These are phyloP conservation scores for Cladophialophora carrionii DNA, from an alignment of 2,329 filamentous ascomycete species.

Conservation along the genomic window DNA sequence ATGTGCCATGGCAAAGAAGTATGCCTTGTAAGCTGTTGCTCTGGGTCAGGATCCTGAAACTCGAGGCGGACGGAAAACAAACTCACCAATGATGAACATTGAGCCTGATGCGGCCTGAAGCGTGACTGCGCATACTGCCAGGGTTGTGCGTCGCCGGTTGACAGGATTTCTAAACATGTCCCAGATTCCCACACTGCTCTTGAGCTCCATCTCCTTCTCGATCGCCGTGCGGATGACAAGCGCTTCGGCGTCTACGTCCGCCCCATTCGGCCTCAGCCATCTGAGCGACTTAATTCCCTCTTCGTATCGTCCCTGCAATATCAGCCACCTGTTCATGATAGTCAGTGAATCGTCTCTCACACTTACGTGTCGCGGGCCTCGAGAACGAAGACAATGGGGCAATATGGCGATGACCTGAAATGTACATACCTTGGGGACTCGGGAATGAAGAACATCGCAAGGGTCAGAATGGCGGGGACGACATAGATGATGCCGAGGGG, in stretches of 20 bases:
- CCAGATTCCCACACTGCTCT: constrained; percentile 44
- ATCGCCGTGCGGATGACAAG: constrained; percentile 44
- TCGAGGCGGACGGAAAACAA: background rate
- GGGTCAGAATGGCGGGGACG: constrained; percentile 38
- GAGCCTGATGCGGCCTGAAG: constrained; percentile 59
- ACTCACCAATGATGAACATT: constrained; percentile 59
- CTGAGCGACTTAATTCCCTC: constrained; percentile 42
- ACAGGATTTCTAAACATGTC: constrained; percentile 58
- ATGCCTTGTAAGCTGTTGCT: constrained; percentile 57
- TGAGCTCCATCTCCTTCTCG: constrained; percentile 43
- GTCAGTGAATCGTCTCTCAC: constrained; percentile 15
- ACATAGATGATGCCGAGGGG: constrained; percentile 42
- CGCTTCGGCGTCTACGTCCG: constrained; percentile 42
- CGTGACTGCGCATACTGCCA: constrained; percentile 54
- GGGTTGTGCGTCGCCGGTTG: constrained; percentile 55
- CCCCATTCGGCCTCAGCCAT: constrained; percentile 45
- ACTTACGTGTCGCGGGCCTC: background rate
- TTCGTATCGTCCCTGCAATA: constrained; percentile 41
- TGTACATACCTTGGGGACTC: constrained; percentile 33
- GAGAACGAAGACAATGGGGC: background rate
- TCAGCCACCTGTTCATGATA: constrained; percentile 37
- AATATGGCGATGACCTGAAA: background rate
- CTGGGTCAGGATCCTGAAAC: background rate
- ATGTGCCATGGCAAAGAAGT: constrained; percentile 63
- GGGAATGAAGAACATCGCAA: constrained; percentile 42